Conservation (phyloP, 352 stramenopile species). For the Phytophthora multivora region DNA sequence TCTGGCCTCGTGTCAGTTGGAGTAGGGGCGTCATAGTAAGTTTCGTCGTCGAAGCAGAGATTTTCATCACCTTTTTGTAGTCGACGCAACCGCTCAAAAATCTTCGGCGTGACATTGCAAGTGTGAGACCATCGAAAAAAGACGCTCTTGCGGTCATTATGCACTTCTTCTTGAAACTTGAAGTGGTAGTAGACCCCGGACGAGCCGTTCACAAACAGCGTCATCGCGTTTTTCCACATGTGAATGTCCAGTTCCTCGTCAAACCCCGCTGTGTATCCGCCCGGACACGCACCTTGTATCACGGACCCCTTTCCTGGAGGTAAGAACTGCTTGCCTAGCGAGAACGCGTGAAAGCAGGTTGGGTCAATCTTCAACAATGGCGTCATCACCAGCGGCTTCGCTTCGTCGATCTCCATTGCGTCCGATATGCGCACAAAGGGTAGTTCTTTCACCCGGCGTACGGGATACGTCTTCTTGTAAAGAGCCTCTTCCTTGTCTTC, state of each 20-base stretch:
- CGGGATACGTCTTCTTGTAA: conserved; percentile 10
- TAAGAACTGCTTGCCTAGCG: conserved; percentile 60
- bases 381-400: conserved; percentile 7
- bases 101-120: conserved; percentile 13
- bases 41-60: conserved; percentile 14
- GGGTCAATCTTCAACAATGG: conserved; percentile 45
- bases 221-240: conserved; percentile 54
- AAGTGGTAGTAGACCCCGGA: conserved; percentile 18
- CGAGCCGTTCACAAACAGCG: conserved; percentile 21
- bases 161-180: conserved; percentile 23
- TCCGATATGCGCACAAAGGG: conserved; percentile 27
- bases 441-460: conserved; percentile 12
- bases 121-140: conserved; percentile 30
- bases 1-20: conserved; percentile 1
- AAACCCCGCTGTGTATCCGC: conserved; percentile 34
- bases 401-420: not conserved
- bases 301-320: conserved; percentile 52
- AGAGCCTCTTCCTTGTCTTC: not conserved
- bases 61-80: conserved; percentile 27
- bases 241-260: conserved; percentile 47
- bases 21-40: conserved; percentile 10
- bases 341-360: conserved; percentile 49
- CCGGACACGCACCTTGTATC: conserved; percentile 54
- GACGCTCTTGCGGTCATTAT: conserved; percentile 12
- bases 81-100: conserved; percentile 20